Base-by-base conservation (phyloP, 2,329 filamentous ascomycete genomes). In the Botrytis aclada region DNA sequence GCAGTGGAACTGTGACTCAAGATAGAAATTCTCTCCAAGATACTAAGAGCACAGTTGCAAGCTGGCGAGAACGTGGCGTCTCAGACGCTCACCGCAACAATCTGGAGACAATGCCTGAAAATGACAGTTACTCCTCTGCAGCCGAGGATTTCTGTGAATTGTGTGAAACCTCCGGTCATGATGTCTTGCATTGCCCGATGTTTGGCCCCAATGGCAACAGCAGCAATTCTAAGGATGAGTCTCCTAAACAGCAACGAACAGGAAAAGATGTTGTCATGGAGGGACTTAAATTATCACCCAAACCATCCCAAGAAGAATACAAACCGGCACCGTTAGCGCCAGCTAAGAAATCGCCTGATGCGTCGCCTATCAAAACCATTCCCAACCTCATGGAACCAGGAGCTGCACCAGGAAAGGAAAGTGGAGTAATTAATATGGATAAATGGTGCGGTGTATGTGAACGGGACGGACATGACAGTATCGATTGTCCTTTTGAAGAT, bases 391-490 rank as follows among this genome's bases (percentile, higher is more conserved):
- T 89, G 84, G 90, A 90, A 70, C 86, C 86, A 70, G 89, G 89
- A 3, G 90, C 93, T 2, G 87, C 93, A 37, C 91, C 93, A 7
- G 93, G 93, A 70, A 95, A 94, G 84, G 89, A 91, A 76, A 94
- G 90, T 72, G 92, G 92, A 1, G 84, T 93, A 64, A 86, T 95
- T 76, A 94, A 98, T 79, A 89, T 91, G 71, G 88, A 91, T 75
- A 98, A 97, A 84, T 99, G 96, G 96, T 99, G 96, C 83, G 96
- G 96, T 25, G 86, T 98, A 62, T 99, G 96, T 81, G 96, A 99
- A 85, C 90, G 93, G 75, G 96, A 99, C 80, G 96, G 96, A 22
- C 96, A 99, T 81, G 93, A 98, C 82, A 98, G 95, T 80, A 95
- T 97, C 74, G 94, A 97, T 82, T 97, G 95, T 83, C 94, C 95